Conservation (phyloP, 139 green algal genomes). For the Chlorella sp. region DNA sequence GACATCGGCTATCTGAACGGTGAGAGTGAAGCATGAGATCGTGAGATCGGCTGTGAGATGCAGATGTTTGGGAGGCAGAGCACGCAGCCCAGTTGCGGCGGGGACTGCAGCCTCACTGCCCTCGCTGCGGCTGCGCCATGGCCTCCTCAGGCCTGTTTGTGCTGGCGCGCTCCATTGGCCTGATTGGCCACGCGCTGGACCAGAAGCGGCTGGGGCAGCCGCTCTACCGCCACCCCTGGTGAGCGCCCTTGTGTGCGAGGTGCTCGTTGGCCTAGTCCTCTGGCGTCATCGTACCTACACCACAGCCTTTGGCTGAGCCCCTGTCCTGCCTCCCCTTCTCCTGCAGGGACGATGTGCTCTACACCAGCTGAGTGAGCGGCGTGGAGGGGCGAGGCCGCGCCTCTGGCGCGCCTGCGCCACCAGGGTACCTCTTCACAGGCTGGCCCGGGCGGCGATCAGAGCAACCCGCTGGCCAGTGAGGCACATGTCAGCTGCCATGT, state of each 20-base stretch:
- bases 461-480: too few species aligned
- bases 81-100: too few species aligned
- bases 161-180: slow-evolving; percentile 89
- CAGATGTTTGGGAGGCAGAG: too few species aligned
- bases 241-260: background rate
- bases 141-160: slow-evolving; percentile 96
- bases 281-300: background rate
- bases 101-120: too few species aligned
- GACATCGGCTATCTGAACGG: slow-evolving; percentile 92
- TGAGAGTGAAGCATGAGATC: too few species aligned
- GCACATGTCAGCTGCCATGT: too few species aligned
- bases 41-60: too few species aligned
- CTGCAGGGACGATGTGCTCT: slow-evolving; percentile 82
- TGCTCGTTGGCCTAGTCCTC: background rate
- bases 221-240: slow-evolving; percentile 88
- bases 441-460: too few species aligned
- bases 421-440: too few species aligned
- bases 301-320: slow-evolving; percentile 34
- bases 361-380: slow-evolving; percentile 38
- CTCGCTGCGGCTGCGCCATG: too few species aligned
- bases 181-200: slow-evolving; percentile 93
- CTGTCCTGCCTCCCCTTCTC: slow-evolving; percentile 88
- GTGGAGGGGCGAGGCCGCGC: background rate
- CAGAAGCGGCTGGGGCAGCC: slow-evolving; percentile 92
- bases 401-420: too few species aligned